Conservation (phyloP, 495 filamentous ascomycete species). For the Lentithecium fluviatile region DNA sequence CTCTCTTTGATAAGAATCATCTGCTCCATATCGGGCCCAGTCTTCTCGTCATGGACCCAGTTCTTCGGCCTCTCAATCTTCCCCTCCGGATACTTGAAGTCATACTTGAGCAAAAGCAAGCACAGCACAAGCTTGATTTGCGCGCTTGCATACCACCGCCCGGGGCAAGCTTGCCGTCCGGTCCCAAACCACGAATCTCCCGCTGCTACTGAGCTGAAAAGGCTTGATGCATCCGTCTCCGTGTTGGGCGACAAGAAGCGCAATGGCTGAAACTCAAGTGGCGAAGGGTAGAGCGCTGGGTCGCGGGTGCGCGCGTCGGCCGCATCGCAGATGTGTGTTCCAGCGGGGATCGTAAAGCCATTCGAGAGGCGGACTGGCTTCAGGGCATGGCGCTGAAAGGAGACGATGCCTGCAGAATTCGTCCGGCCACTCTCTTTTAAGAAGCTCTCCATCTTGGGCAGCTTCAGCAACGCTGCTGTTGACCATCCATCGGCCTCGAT, state of each 20-base stretch:
- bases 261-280: no score
- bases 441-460: no score
- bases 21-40: slow-evolving; percentile 2
- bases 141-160: slow-evolving; percentile 1
- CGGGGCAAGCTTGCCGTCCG: neutral
- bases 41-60: slow-evolving; percentile 3
- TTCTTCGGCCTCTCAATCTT: neutral
- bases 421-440: no score
- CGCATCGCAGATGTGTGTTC: neutral
- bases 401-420: no score
- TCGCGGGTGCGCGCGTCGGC: neutral
- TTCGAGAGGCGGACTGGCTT: neutral
- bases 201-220: neutral
- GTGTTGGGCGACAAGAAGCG: neutral
- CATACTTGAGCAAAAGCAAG: neutral
- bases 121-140: slow-evolving; percentile 4
- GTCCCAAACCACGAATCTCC: neutral
- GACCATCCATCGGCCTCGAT: no score
- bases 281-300: neutral
- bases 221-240: neutral
- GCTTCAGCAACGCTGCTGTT: no score
- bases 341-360: neutral
- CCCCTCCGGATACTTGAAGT: neutral
- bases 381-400: no score
- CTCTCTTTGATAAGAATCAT: no score